Base-by-base conservation (phyloP, 139 green algal genomes). In the Micromonas commoda region DNA sequence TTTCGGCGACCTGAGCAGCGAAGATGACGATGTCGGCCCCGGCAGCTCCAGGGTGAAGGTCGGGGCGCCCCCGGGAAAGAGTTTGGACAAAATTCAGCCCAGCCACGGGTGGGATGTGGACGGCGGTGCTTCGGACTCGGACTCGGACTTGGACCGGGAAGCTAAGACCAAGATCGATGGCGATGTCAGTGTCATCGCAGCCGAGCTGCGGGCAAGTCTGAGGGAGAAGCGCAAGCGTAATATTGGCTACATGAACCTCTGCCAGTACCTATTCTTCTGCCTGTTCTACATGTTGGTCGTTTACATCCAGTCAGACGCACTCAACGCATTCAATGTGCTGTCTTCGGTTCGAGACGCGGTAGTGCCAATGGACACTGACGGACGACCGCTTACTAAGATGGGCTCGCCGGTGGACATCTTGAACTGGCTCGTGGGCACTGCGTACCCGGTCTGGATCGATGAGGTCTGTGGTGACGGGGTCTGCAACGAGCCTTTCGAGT, bases 401-500 rank as follows among this genome's bases (percentile, higher is more conserved):
- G 16, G 9, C 9, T 57, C 45, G 9, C 45, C 45, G 45, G 16
- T 19, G 63, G 6, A 81, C n/a, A 69, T 72, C 5, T 85, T 90
- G 64, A 64, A 82, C 19, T 81, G 65, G 70, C 29, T 79, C 35
- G 34, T 64, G 51, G 35, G 51, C 53, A 70, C 34, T 4, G 29
- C 91, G 3, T 85, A 89, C 77, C 64, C 77, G 19, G 83, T 94
- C 0, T 96, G 89, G 89, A 81, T 84, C 51, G 91, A 96, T 77
- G 89, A 89, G 0, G 83, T 85, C 5, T 96, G 91, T 70, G 91
- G 91, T 53, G 90, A 96, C 74, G 91, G 91, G 16, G 52, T 92
- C 1, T 96, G 91, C 77, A 87, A 93, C 23, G 72, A 82, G 9
- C 91, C 91, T 0, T 93, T 91, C 74, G 91, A 96, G 78, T 94